These are phyloP conservation scores for Boletus sp. DNA, from an alignment of 768 basidiomycete species.

Conservation along the genomic window DNA sequence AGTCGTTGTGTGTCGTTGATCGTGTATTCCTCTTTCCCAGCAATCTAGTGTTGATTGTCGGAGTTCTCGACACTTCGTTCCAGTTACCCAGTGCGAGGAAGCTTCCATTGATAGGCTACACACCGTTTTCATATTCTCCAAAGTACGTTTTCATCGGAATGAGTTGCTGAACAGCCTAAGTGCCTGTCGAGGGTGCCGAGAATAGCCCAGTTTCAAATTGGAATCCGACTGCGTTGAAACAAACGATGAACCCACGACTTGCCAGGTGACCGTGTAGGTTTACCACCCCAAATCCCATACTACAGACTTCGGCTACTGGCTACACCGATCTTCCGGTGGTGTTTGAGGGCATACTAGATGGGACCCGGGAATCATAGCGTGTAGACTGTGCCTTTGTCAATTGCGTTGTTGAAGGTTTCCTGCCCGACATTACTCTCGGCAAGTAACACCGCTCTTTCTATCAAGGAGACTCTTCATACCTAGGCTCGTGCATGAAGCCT, in stretches of 20 bases:
- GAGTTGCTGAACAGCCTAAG: not conserved
- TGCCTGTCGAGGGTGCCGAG: not conserved
- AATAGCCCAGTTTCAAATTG: not conserved
- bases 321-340: not conserved
- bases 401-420: not conserved
- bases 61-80: no score
- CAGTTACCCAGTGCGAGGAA: slow-evolving; percentile 8
- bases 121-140: not conserved
- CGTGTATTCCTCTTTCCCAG: no score
- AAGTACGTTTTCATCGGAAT: not conserved
- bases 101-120: not conserved
- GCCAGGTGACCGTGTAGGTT: no score
- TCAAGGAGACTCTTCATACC: no score
- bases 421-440: not conserved
- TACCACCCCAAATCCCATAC: no score
- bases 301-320: no score
- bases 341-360: not conserved
- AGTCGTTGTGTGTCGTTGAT: no score
- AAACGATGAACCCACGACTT: no score
- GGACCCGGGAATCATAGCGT: not conserved
- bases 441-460: no score
- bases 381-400: not conserved
- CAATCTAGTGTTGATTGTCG: no score
- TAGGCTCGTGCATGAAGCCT: no score
- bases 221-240: not conserved